A percentile compares a stretch with the other conserved stretches of the same genome.
phyloP scores from a whole-genome alignment of 2,329 filamentous ascomycete genomes.

The Bertia moriformis region DNA sequence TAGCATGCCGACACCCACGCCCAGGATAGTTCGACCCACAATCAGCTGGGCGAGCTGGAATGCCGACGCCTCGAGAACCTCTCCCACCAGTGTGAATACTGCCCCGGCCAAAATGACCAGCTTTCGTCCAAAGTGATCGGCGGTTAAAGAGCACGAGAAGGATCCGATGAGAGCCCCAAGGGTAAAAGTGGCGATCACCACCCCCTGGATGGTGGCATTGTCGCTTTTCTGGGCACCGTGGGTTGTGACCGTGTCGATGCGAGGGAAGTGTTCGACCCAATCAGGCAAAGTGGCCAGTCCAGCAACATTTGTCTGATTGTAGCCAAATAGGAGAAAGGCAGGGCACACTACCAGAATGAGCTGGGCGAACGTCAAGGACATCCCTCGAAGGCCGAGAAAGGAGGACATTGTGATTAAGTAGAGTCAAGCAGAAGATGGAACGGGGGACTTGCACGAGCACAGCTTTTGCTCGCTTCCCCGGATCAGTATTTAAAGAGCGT shows the following conservation, averaged over 20 bases:
- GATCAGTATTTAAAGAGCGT: no score
- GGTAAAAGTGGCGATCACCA: conserved; percentile 7
- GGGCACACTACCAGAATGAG: conserved; percentile 25
- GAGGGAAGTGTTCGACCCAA: conserved; percentile 26
- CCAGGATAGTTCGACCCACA: conserved; percentile 31
- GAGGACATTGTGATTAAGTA: no score
- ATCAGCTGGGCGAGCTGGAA: conserved; percentile 31
- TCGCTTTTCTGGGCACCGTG: conserved; percentile 22
- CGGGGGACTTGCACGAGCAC: no score
- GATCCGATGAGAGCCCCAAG: conserved; percentile 9
- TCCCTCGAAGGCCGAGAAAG: background rate
- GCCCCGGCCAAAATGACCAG: conserved; percentile 31
- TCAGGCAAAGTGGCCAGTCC: conserved; percentile 19
- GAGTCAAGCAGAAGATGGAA: no score
- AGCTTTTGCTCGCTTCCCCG: no score
- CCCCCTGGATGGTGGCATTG: conserved; percentile 16
- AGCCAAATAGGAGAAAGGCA: conserved; percentile 31
- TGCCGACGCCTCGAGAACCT: conserved; percentile 27
- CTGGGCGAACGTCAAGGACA: conserved; percentile 8
- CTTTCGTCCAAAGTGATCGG: conserved; percentile 32
- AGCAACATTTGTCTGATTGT: conserved; percentile 33
- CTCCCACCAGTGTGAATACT: conserved; percentile 31
- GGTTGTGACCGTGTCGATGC: conserved; percentile 29
- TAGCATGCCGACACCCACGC: conserved; percentile 24
- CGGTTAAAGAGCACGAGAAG: conserved; percentile 9